Conservation (phyloP, 1,284 basidiomycete species). For the Chalciporus sp. region DNA sequence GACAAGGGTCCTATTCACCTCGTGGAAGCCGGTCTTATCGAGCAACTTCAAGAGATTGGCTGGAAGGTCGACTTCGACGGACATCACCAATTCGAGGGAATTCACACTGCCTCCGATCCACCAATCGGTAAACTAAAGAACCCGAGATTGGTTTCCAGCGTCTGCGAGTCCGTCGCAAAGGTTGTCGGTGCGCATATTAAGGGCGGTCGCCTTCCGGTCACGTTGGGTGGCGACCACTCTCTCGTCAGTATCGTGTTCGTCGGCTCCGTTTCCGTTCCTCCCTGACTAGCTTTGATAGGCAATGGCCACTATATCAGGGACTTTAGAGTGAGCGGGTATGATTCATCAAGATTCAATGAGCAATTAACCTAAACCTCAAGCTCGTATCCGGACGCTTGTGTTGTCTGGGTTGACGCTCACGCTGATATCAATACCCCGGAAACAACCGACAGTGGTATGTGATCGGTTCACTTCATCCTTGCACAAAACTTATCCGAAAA, state of each 20-base stretch:
- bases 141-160: conserved; percentile 83
- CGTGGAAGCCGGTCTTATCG: conserved; percentile 80
- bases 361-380: conserved; percentile 40
- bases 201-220: conserved; percentile 84
- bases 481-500: conserved; percentile 3
- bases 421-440: conserved; percentile 94
- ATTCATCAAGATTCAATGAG: neutral
- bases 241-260: conserved; percentile 54
- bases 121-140: conserved; percentile 90
- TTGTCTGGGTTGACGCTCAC: conserved; percentile 94
- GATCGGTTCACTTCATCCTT: neutral
- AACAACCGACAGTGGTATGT: conserved; percentile 78
- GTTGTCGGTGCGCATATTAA: conserved; percentile 76
- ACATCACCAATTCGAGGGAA: conserved; percentile 86
- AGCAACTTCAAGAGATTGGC: conserved; percentile 79
- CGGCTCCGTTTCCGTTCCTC: conserved; percentile 3
- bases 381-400: conserved; percentile 72
- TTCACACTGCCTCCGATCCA: conserved; percentile 68
- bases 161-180: conserved; percentile 79
- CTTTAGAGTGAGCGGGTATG: conserved; percentile 56
- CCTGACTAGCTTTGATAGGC: conserved; percentile 51
- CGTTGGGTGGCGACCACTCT: conserved; percentile 96
- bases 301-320: conserved; percentile 90
- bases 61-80: conserved; percentile 91
- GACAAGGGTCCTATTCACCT: conserved; percentile 89